Conservation (phyloP, 345 rosid genomes). For the Eucalyptus pauciflora region DNA sequence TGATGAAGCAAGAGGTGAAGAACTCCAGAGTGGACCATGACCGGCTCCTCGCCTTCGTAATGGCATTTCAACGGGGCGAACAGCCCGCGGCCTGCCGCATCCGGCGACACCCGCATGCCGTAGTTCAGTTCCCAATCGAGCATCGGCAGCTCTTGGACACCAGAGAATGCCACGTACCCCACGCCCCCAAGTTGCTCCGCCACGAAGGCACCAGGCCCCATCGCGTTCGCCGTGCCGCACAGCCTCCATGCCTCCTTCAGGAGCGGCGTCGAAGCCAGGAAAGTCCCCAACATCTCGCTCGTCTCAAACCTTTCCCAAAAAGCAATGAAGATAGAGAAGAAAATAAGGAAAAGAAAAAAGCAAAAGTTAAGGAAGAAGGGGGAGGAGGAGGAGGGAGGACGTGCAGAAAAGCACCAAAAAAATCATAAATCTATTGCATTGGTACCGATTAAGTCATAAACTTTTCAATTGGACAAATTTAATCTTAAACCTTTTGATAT, state of each 20-base stretch:
- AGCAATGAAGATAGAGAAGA: too few species aligned
- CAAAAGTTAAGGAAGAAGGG: too few species aligned
- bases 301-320: conserved; percentile 40
- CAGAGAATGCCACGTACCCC: conserved; percentile 42
- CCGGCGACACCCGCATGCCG: neutral
- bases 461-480: too few species aligned
- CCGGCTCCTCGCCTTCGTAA: conserved; percentile 23
- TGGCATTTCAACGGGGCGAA: conserved; percentile 16
- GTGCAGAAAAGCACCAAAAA: neutral
- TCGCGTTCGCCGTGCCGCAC: conserved; percentile 24
- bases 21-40: conserved; percentile 37
- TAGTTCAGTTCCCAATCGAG: neutral
- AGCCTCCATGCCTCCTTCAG: conserved; percentile 46
- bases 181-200: conserved; percentile 13
- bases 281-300: conserved; percentile 58
- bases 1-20: conserved; percentile 22
- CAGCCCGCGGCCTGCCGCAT: neutral
- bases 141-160: conserved; percentile 2
- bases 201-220: conserved; percentile 1
- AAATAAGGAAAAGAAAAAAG: too few species aligned
- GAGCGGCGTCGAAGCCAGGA: conserved; percentile 48
- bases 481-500: too few species aligned
- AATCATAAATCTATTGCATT: too few species aligned
- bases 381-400: neutral
- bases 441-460: too few species aligned